A percentile compares a stretch with the other conserved stretches of the same genome.
Conservation (phyloP, 1,284 basidiomycete genomes). For the Vanrija sp. region DNA sequence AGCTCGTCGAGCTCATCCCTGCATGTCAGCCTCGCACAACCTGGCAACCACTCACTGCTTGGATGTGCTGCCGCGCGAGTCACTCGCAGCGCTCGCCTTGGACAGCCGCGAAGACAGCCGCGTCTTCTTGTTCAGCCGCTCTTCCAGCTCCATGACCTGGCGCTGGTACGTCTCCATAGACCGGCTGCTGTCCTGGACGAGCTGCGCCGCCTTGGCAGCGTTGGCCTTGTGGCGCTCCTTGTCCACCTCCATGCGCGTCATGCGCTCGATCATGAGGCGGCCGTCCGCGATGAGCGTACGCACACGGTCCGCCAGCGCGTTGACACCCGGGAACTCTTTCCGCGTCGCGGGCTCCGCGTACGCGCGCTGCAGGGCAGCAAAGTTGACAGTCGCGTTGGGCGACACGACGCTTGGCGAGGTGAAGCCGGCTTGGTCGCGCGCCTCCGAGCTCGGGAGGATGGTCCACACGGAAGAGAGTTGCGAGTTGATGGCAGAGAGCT, state of each 20-base stretch:
- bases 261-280: slow-evolving; percentile 70
- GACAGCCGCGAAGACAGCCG: too few species aligned
- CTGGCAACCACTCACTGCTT: slow-evolving; percentile 52
- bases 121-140: not conserved
- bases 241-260: slow-evolving; percentile 75
- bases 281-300: slow-evolving; percentile 75
- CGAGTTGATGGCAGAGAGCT: slow-evolving; percentile 59
- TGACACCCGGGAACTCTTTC: slow-evolving; percentile 51
- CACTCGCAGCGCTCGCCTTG: too few species aligned
- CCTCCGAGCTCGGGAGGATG: slow-evolving; percentile 70
- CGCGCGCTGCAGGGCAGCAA: slow-evolving; percentile 43
- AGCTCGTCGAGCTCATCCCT: not conserved
- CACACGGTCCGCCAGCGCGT: slow-evolving; percentile 69
- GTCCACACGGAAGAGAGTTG: slow-evolving; percentile 71
- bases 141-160: slow-evolving; percentile 9
- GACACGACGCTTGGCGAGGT: slow-evolving; percentile 56
- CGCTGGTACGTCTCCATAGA: slow-evolving; percentile 77
- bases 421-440: slow-evolving; percentile 62
- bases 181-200: slow-evolving; percentile 70
- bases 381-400: slow-evolving; percentile 41
- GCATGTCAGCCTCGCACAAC: slow-evolving; percentile 49
- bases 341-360: slow-evolving; percentile 17
- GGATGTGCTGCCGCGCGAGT: not conserved
- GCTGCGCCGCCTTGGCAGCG: slow-evolving; percentile 79
- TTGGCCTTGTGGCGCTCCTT: slow-evolving; percentile 85